These are phyloP conservation scores for Penicillium paxilli DNA, from an alignment of 495 filamentous ascomycete genomes.

Conservation along the genomic window DNA sequence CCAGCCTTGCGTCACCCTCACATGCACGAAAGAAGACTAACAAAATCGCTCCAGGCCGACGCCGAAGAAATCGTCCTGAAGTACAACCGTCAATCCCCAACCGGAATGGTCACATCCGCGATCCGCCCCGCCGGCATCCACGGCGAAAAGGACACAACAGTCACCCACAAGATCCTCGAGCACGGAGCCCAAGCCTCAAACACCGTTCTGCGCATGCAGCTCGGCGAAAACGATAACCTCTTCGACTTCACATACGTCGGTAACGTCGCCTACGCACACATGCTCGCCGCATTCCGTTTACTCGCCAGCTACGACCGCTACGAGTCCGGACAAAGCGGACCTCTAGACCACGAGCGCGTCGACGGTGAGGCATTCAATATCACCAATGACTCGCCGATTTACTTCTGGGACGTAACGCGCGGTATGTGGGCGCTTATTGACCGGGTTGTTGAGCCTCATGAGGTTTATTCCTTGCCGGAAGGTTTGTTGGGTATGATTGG, in stretches of 20 bases:
- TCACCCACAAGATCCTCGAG: constrained; percentile 56
- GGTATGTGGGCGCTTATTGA: constrained; percentile 75
- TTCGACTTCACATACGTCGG: constrained; percentile 61
- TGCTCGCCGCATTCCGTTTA: constrained; percentile 65
- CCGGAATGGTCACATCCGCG: constrained; percentile 69
- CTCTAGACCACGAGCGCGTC: constrained; percentile 74
- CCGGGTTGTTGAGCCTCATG: constrained; percentile 58
- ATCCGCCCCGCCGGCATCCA: constrained; percentile 90
- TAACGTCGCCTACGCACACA: constrained; percentile 50
- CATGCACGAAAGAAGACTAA: background rate
- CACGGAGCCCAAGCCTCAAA: constrained; percentile 45
- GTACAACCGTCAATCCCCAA: constrained; percentile 72
- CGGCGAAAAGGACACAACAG: constrained; percentile 82
- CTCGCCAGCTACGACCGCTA: constrained; percentile 55
- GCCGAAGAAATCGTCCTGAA: constrained; percentile 83
- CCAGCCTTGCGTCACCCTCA: too few species aligned
- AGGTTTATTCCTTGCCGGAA: constrained; percentile 69
- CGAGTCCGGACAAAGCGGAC: constrained; percentile 51
- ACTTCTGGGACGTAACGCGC: constrained; percentile 94
- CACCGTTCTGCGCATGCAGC: constrained; percentile 73
- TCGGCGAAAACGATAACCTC: constrained; percentile 83
- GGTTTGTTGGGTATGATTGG: constrained; percentile 66
- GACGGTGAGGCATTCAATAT: constrained; percentile 96
- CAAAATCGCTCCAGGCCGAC: constrained; percentile 59
- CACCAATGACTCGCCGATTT: constrained; percentile 87